phyloP scores from a whole-genome alignment of 140 eudicot species.

The Ambrosia hybrid region DNA sequence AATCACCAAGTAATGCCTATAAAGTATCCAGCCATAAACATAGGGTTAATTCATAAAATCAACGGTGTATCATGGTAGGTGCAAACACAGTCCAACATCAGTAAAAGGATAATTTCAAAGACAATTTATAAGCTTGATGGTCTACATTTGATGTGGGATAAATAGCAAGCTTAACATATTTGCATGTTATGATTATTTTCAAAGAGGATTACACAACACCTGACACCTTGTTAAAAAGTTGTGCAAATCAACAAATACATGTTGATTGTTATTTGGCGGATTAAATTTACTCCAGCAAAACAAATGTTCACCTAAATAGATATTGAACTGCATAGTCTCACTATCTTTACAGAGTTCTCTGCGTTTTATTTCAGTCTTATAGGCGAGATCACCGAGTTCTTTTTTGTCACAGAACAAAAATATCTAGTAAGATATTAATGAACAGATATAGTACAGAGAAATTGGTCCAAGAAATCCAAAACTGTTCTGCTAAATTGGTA shows the following conservation, averaged over 20 bases:
- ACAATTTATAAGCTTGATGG: not conserved
- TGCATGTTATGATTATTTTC: not conserved
- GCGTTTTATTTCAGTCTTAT: not conserved
- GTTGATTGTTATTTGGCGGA: not conserved
- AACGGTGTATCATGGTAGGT: not conserved
- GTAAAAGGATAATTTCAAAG: not conserved
- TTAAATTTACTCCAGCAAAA: not conserved
- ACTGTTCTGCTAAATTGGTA: not conserved
- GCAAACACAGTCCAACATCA: not conserved
- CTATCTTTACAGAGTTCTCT: not conserved
- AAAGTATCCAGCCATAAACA: slow-evolving; percentile 15
- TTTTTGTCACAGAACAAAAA: not conserved
- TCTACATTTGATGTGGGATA: not conserved
- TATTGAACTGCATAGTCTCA: not conserved
- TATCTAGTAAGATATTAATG: not conserved
- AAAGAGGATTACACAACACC: not conserved
- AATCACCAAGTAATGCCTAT: slow-evolving; percentile 91
- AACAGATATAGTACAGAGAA: not conserved
- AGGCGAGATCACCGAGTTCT: not conserved
- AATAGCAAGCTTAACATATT: not conserved
- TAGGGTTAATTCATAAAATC: not conserved
- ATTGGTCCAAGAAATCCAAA: not conserved
- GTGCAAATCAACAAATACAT: not conserved
- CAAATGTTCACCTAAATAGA: not conserved
- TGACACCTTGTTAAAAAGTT: not conserved